phyloP scores from a whole-genome alignment of 2,329 filamentous ascomycete species.

The Colletotrichum noveboracense region DNA sequence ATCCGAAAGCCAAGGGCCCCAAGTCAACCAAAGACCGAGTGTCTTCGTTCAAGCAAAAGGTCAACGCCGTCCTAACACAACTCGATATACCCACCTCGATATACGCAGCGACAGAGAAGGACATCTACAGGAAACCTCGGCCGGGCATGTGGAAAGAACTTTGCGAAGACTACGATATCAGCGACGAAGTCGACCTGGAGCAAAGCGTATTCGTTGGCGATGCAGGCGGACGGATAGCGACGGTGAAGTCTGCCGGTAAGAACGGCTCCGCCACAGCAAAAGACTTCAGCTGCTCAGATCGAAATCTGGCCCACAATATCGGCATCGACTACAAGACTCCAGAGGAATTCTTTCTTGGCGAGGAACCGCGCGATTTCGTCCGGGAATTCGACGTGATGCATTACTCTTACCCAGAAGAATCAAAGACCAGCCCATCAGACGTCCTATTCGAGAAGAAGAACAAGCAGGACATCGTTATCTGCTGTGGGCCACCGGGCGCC shows the following conservation, averaged over 20 bases:
- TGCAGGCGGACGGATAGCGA: constrained; percentile 69
- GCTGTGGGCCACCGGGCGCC: constrained; percentile 86
- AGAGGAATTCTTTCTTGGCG: constrained; percentile 86
- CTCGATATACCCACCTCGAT: constrained; percentile 79
- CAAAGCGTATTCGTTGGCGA: constrained; percentile 89
- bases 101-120: constrained; percentile 85
- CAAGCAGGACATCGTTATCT: constrained; percentile 77
- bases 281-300: constrained; percentile 70
- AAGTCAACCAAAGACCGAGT: constrained; percentile 70
- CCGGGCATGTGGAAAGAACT: constrained; percentile 83
- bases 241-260: constrained; percentile 30
- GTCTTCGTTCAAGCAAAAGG: constrained; percentile 83
- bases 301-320: constrained; percentile 86
- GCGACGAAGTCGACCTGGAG: constrained; percentile 67
- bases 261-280: constrained; percentile 39
- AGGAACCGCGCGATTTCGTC: constrained; percentile 67
- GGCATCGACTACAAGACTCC: constrained; percentile 84
- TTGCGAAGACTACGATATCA: constrained; percentile 63
- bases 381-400: constrained; percentile 74
- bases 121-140: constrained; percentile 86
- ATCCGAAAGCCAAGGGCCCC: constrained; percentile 68
- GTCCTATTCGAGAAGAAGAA: constrained; percentile 65
- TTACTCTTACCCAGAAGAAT: constrained; percentile 50
- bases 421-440: constrained; percentile 24
- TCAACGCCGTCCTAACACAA: constrained; percentile 69